Base-by-base conservation (phyloP, 148 eudicot species). In the Silene latifolia region DNA sequence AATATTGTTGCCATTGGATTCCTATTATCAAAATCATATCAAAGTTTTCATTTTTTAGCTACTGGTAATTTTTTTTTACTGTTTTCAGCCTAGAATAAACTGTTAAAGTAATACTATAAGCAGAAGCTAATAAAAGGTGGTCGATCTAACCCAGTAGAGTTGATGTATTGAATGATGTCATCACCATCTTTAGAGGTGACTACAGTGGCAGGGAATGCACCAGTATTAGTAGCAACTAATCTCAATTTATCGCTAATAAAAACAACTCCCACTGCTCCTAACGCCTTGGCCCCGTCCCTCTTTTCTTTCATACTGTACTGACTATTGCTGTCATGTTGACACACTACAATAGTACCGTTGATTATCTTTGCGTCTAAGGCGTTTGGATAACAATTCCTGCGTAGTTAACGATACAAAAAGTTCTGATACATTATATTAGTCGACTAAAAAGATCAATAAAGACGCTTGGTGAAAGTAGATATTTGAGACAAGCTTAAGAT, bases 1-100 rank as follows among this genome's bases (percentile, higher is more conserved):
- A 80, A 71, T 67, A 89, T 82, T 17, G 97, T 92, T 15, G 85
- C 90, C 15, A 77, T 62, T 2, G 97, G 87, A 60, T 88, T 81
- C 60, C 93, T 89, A 7, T 66, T 7, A 75, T 46, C 76, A 80
- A 80, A 65, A 59, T 59, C 18, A 60, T 76, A 15, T 32, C 35
- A 32, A 32, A 32, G 35, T 32, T 32, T 32, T 32, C 35, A 32
- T 32, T 32, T 32, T 32, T 32, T n/a, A 27, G 29, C 29, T 1
- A 27, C 29, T 27, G 29, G 29, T 27, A 27, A 27, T 1, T 1
- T 1, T 27, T 1, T 27, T 1, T 2, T 27, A 27, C n/a, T 27
- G 29, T 27, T 27, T 27, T 27, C 29, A 2, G 29, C 29, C 29
- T 27, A 27, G 29, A 27, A 27, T 2, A 27, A 2, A 27, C 29